phyloP scores from a whole-genome alignment of 1,284 basidiomycete genomes.

The Coniferiporia sulphurascens region DNA sequence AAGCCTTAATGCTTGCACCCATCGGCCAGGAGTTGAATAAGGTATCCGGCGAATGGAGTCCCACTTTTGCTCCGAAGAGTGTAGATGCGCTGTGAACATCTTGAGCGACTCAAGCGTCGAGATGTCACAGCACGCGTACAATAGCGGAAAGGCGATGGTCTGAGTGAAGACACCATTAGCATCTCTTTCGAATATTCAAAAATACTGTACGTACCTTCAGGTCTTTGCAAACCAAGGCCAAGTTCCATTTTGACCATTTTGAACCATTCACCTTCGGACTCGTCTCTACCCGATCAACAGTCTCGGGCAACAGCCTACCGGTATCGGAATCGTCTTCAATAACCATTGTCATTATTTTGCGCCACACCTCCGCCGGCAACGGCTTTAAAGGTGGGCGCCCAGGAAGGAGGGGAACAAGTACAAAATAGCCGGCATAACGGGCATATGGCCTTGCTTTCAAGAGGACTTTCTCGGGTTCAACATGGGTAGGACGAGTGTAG shows the following conservation, averaged over 20 bases:
- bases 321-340: slow-evolving; percentile 30
- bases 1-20: slow-evolving; percentile 72
- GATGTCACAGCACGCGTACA: slow-evolving; percentile 58
- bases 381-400: slow-evolving; percentile 41
- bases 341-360: slow-evolving; percentile 50
- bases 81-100: slow-evolving; percentile 51
- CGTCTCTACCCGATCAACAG: neutral
- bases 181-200: neutral
- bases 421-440: slow-evolving; percentile 46
- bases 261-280: slow-evolving; percentile 12
- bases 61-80: slow-evolving; percentile 70
- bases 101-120: slow-evolving; percentile 44
- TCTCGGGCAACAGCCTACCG: slow-evolving; percentile 12
- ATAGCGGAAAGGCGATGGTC: slow-evolving; percentile 63
- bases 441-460: slow-evolving; percentile 38
- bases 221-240: slow-evolving; percentile 63
- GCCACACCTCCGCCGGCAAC: slow-evolving; percentile 71
- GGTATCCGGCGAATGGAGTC: slow-evolving; percentile 81
- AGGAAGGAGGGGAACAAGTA: slow-evolving; percentile 66
- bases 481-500: neutral
- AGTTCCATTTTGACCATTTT: slow-evolving; percentile 29
- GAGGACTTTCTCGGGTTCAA: slow-evolving; percentile 23
- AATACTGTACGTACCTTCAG: slow-evolving; percentile 55
- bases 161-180: slow-evolving; percentile 26
- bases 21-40: slow-evolving; percentile 78